Percentiles rank a stretch among this genome's conserved stretches.
Evolutionary conservation across 2,329 filamentous ascomycete species (phyloP).

Genomic region (Annulohypoxylon truncatum): DNA sequence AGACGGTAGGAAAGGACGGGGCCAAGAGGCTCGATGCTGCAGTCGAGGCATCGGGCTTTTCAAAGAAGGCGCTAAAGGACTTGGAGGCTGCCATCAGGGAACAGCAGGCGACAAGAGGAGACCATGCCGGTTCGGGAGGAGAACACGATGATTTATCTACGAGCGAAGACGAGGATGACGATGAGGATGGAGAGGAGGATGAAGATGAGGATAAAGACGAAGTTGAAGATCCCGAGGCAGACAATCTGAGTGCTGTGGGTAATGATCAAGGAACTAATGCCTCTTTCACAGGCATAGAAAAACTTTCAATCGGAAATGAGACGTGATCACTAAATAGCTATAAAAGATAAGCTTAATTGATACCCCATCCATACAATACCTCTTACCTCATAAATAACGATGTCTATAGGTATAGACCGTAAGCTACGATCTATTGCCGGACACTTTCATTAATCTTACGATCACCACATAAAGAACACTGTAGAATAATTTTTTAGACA

Average conservation of each 20-base stretch:
- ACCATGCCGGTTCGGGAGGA: conserved; percentile 53
- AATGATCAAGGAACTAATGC: conserved; percentile 30
- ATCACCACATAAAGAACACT: background rate
- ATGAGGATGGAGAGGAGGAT: conserved; percentile 45
- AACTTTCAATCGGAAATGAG: conserved; percentile 43
- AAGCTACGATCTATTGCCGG: background rate
- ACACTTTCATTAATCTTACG: background rate
- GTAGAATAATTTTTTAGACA: background rate
- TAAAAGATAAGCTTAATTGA: conserved; percentile 27
- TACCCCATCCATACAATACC: conserved; percentile 30
- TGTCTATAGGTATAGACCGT: background rate
- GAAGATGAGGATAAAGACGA: conserved; percentile 28
- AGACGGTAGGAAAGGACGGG: conserved; percentile 73
- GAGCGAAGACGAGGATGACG: conserved; percentile 47
- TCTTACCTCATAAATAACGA: background rate
- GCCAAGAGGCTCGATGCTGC: conserved; percentile 82
- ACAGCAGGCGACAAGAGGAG: conserved; percentile 66
- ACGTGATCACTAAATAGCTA: conserved; percentile 34
- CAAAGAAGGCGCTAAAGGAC: conserved; percentile 96
- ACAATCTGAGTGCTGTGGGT: conserved; percentile 45
- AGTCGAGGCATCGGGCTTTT: conserved; percentile 93
- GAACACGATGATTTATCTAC: conserved; percentile 50
- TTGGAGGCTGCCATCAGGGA: conserved; percentile 90
- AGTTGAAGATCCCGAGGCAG: conserved; percentile 45
- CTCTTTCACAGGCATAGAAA: conserved; percentile 40